A percentile compares a stretch with the other conserved stretches of the same genome.
phyloP scores from a whole-genome alignment of 345 rosid genomes.

The Brassica nigra region DNA sequence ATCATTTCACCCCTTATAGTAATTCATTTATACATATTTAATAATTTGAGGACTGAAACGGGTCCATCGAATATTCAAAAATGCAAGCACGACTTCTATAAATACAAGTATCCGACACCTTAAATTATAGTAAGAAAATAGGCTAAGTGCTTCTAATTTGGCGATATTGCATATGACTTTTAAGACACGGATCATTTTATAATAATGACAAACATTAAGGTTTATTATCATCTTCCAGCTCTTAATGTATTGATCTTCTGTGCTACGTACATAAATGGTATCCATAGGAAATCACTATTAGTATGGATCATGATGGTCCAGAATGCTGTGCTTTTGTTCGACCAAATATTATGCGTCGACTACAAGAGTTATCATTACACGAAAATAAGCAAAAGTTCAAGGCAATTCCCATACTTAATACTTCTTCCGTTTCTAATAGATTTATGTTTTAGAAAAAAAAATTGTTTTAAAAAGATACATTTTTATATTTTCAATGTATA shows the following conservation, averaged over 20 bases:
- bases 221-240: neutral
- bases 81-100: conserved; percentile 33
- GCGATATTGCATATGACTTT: neutral
- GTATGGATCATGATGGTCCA: conserved; percentile 20
- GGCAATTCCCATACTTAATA: neutral
- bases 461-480: no score
- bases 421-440: no score
- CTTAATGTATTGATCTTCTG: neutral
- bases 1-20: neutral
- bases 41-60: conserved; percentile 9
- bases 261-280: neutral
- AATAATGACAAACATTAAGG: neutral
- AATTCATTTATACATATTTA: neutral
- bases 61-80: conserved; percentile 25
- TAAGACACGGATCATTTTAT: neutral
- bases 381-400: neutral
- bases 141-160: neutral
- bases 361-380: conserved; percentile 31
- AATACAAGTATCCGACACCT: neutral
- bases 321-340: conserved; percentile 21
- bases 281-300: conserved; percentile 1
- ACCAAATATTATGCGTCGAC: conserved; percentile 30
- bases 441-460: no score
- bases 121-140: neutral
- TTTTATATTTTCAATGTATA: no score